phyloP scores from a whole-genome alignment of 306 rosid genomes.

The Sicyos baderoa region DNA sequence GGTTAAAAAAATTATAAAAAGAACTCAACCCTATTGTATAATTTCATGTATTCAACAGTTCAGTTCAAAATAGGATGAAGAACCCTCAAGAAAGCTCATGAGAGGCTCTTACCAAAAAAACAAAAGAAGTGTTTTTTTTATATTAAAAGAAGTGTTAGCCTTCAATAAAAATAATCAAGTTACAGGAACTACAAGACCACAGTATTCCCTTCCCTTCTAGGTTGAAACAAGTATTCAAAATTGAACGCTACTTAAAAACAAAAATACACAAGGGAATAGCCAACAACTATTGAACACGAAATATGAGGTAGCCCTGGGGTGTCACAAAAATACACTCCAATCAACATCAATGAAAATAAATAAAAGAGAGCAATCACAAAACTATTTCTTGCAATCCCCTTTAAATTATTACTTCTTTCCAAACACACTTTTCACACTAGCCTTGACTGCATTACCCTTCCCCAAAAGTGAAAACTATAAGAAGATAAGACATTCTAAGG shows the following conservation, averaged over 20 bases:
- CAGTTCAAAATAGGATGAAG: neutral
- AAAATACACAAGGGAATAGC: neutral
- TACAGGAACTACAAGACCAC: neutral
- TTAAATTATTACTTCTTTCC: neutral
- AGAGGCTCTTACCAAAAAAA: neutral
- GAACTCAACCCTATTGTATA: neutral
- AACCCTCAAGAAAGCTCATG: neutral
- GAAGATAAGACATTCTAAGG: too few relatives aligned
- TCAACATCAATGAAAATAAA: neutral
- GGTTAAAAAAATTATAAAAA: neutral
- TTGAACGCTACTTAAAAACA: neutral
- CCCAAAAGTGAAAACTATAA: neutral
- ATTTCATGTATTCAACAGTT: neutral
- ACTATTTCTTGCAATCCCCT: neutral
- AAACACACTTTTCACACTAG: neutral
- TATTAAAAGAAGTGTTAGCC: too few relatives aligned
- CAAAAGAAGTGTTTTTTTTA: too few relatives aligned
- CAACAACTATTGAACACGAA: neutral
- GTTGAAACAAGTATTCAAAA: constrained; percentile 9
- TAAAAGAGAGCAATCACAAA: neutral
- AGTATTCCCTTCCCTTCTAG: neutral
- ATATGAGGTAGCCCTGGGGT: neutral
- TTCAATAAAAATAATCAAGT: neutral
- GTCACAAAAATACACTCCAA: neutral
- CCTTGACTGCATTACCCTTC: neutral